phyloP scores from a whole-genome alignment of 2,329 filamentous ascomycete genomes.

The Microcera coccophila region DNA sequence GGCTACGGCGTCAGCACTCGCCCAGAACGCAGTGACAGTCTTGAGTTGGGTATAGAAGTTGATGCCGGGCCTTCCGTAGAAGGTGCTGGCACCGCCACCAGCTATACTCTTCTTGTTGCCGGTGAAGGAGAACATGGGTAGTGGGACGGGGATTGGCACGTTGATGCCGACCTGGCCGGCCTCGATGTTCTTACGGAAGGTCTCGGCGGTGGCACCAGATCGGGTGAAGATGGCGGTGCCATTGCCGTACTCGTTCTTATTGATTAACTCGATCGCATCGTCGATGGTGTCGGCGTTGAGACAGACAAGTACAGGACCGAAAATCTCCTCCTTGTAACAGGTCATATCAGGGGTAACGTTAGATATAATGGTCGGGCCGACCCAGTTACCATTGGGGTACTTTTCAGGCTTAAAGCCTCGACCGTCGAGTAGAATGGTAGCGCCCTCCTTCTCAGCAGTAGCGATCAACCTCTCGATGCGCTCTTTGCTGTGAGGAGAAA shows the following conservation, averaged over 20 bases:
- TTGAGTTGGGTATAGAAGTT: conserved; percentile 97
- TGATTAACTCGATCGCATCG: conserved; percentile 77
- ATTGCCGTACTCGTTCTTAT: conserved; percentile 83
- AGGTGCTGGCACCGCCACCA: conserved; percentile 86
- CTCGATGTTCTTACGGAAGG: conserved; percentile 77
- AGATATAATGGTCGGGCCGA: conserved; percentile 78
- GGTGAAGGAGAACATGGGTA: conserved; percentile 70
- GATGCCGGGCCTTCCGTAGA: conserved; percentile 90
- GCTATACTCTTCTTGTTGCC: conserved; percentile 87
- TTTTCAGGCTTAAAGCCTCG: conserved; percentile 70
- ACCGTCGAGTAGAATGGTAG: conserved; percentile 77
- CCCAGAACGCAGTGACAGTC: conserved; percentile 94
- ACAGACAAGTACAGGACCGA: conserved; percentile 79
- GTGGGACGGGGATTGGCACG: conserved; percentile 69
- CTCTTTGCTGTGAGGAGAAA: conserved; percentile 72
- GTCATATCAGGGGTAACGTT: conserved; percentile 77
- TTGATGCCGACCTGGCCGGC: conserved; percentile 85
- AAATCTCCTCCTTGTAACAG: conserved; percentile 83
- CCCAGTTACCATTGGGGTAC: conserved; percentile 82
- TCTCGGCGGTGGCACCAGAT: conserved; percentile 70
- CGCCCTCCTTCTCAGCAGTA: conserved; percentile 74
- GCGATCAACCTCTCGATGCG: conserved; percentile 73
- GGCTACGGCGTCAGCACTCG: conserved; percentile 75
- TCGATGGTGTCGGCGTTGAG: conserved; percentile 74
- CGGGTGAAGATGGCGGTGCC: conserved; percentile 81